Conservation (phyloP, 768 basidiomycete genomes). For the Mycena pura region DNA sequence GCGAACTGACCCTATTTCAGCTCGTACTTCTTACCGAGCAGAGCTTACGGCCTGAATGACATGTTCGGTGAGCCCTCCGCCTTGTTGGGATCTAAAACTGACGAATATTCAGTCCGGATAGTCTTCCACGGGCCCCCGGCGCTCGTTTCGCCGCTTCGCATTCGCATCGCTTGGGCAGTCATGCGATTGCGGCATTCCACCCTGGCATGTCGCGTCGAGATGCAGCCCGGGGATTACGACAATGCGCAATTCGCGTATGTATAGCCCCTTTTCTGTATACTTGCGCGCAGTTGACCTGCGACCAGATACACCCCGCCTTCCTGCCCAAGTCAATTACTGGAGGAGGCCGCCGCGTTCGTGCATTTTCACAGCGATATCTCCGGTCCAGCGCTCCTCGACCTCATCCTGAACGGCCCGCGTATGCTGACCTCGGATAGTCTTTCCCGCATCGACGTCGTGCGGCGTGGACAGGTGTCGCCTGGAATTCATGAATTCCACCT, state of each 20-base stretch:
- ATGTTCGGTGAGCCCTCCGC: slow-evolving; percentile 9
- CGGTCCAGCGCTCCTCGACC: slow-evolving; percentile 45
- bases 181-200: slow-evolving; percentile 58
- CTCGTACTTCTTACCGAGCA: slow-evolving; percentile 23
- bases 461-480: slow-evolving; percentile 6
- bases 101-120: slow-evolving; percentile 44
- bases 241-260: slow-evolving; percentile 57
- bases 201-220: slow-evolving; percentile 48
- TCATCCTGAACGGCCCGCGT: slow-evolving; percentile 60
- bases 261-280: not conserved
- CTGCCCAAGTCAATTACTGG: slow-evolving; percentile 43
- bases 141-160: slow-evolving; percentile 43
- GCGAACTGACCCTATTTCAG: not conserved
- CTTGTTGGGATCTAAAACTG: not conserved
- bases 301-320: slow-evolving; percentile 47
- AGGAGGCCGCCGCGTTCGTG: slow-evolving; percentile 38
- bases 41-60: slow-evolving; percentile 23
- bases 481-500: slow-evolving; percentile 48
- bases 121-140: slow-evolving; percentile 47
- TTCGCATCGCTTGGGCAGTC: slow-evolving; percentile 57
- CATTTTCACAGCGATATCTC: not conserved
- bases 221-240: slow-evolving; percentile 44
- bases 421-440: slow-evolving; percentile 54
- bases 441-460: slow-evolving; percentile 47
- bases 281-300: not conserved